Percentiles rank a stretch among this genome's conserved stretches.
Conservation (phyloP, 1,284 basidiomycete species). For the Porodaedalea pini region DNA sequence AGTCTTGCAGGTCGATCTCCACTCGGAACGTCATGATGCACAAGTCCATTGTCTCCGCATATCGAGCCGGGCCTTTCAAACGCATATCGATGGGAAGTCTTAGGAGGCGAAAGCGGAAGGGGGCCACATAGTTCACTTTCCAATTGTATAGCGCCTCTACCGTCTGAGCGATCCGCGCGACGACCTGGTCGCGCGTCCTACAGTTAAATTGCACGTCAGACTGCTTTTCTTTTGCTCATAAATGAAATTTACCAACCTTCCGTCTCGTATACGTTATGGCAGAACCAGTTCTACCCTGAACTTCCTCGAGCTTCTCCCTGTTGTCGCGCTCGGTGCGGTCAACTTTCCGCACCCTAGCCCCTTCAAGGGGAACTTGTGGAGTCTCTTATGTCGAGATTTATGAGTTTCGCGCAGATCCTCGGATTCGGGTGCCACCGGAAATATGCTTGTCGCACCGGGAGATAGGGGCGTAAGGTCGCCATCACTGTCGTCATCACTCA, state of each 20-base stretch:
- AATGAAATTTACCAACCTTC: background rate
- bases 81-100: too few species aligned
- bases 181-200: background rate
- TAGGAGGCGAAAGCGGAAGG: too few species aligned
- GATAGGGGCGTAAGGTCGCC: constrained; percentile 9
- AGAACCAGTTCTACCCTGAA: background rate
- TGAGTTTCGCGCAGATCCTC: background rate
- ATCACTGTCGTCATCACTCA: constrained; percentile 19
- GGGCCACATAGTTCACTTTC: background rate
- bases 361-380: constrained; percentile 4
- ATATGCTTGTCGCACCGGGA: background rate
- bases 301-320: background rate
- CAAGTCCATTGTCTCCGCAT: background rate
- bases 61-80: too few species aligned
- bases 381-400: constrained; percentile 1
- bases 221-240: background rate
- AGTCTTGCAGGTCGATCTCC: background rate
- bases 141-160: background rate
- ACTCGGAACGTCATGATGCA: background rate
- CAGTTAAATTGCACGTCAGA: background rate
- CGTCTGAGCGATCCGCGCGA: background rate
- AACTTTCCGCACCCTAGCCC: constrained; percentile 3
- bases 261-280: constrained; percentile 7
- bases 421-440: background rate
- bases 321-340: background rate